phyloP scores from a whole-genome alignment of 177 flowering plant genomes.

The Vitis hybrid region DNA sequence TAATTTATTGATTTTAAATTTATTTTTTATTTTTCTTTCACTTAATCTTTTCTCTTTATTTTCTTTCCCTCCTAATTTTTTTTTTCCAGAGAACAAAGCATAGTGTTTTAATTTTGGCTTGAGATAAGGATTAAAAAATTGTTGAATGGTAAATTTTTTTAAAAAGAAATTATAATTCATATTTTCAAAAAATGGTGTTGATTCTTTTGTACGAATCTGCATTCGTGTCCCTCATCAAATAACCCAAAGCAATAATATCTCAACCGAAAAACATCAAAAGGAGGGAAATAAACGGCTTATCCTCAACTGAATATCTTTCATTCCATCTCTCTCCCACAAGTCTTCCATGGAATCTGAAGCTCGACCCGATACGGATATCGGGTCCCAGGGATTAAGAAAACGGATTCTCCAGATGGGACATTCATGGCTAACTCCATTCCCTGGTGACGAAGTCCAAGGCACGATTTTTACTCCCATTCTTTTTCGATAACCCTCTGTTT shows the following conservation, averaged over 20 bases:
- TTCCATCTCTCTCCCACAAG: slow-evolving; percentile 16
- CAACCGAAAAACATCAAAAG: slow-evolving; percentile 13
- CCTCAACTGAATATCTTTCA: slow-evolving; percentile 24
- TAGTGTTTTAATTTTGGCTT: no score
- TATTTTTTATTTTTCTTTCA: no score
- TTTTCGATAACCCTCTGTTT: no score
- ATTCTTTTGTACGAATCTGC: no score
- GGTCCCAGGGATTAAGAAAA: slow-evolving; percentile 43
- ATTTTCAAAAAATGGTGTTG: no score
- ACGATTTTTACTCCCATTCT: background rate
- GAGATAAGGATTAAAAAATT: no score
- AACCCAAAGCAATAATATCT: slow-evolving; percentile 1
- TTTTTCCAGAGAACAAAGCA: no score
- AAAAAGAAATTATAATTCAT: background rate
- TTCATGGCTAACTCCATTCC: slow-evolving; percentile 58
- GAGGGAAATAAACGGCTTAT: slow-evolving; percentile 43
- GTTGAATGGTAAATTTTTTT: no score
- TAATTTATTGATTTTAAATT: no score
- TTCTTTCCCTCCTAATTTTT: no score
- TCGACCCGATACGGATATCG: slow-evolving; percentile 25
- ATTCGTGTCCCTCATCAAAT: no score
- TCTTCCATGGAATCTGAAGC: slow-evolving; percentile 10
- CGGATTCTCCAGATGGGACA: slow-evolving; percentile 37
- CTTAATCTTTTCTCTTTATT: no score
- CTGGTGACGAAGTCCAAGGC: slow-evolving; percentile 70